These are phyloP conservation scores for Scopulariopsis brevicaulis DNA, from an alignment of 2,329 filamentous ascomycete species.

Conservation along the genomic window DNA sequence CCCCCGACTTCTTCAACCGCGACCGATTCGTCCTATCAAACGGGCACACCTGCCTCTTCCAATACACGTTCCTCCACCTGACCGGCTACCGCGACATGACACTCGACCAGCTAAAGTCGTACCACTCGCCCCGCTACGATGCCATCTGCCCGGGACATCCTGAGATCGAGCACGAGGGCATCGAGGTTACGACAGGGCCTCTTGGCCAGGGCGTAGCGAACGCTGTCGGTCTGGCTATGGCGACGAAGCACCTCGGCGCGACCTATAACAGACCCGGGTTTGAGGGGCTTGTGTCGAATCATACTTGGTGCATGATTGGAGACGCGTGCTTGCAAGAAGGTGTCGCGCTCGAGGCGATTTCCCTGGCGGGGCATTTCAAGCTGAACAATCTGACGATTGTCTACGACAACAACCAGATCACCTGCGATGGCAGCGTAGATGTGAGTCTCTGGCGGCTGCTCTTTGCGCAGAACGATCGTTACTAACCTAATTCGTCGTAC, in stretches of 20 bases:
- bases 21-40: conserved; percentile 99
- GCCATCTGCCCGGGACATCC: conserved; percentile 91
- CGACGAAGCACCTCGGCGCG: conserved; percentile 81
- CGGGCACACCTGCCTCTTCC: conserved; percentile 98
- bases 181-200: conserved; percentile 97
- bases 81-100: conserved; percentile 81
- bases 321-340: conserved; percentile 99
- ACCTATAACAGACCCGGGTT: conserved; percentile 95
- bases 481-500: conserved; percentile 37
- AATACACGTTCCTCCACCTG: conserved; percentile 95
- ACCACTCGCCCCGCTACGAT: conserved; percentile 52
- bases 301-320: conserved; percentile 94
- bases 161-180: conserved; percentile 88
- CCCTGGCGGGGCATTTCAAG: conserved; percentile 89
- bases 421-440: conserved; percentile 74
- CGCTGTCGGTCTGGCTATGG: conserved; percentile 94
- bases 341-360: conserved; percentile 85
- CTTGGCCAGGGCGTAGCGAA: conserved; percentile 96
- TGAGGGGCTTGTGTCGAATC: conserved; percentile 79
- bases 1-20: conserved; percentile 92
- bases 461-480: neutral
- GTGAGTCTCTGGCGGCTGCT: conserved; percentile 21
- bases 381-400: conserved; percentile 94
- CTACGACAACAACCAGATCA: conserved; percentile 99
- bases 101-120: conserved; percentile 92